Evolutionary conservation across 495 filamentous ascomycete genomes (phyloP).

Genomic region (Xylaria acuta): DNA sequence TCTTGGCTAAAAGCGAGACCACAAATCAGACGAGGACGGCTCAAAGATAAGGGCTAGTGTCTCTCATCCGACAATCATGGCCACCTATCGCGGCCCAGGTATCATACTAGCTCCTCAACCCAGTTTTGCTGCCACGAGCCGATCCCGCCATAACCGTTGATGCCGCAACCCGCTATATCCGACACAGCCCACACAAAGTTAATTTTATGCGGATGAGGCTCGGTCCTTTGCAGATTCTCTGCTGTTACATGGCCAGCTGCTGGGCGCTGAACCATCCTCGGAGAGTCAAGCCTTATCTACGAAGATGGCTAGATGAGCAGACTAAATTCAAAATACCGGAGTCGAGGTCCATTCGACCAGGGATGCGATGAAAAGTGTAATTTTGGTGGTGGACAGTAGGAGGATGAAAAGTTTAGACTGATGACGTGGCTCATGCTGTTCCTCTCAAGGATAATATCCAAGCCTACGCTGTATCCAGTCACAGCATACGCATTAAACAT

Average conservation of each 20-base stretch:
- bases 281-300: background rate
- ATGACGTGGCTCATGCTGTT: background rate
- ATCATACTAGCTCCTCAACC: slow-evolving; percentile 10
- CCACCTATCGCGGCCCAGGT: slow-evolving; percentile 13
- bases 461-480: background rate
- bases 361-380: background rate
- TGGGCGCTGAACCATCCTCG: slow-evolving; percentile 1
- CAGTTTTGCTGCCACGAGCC: slow-evolving; percentile 22
- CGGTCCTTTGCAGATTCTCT: slow-evolving; percentile 27
- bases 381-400: background rate
- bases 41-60: slow-evolving; percentile 10
- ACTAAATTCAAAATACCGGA: background rate
- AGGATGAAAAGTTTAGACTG: background rate
- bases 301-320: background rate
- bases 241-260: background rate
- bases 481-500: background rate
- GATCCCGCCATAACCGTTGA: slow-evolving; percentile 21
- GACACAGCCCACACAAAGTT: background rate
- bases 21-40: background rate
- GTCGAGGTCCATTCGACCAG: background rate
- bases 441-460: background rate
- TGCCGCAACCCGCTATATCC: slow-evolving; percentile 22
- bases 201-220: slow-evolving; percentile 5
- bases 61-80: slow-evolving; percentile 22
- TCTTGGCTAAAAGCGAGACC: slow-evolving; percentile 10